Percentiles rank a stretch among this genome's conserved stretches.
These are phyloP conservation scores for Gentiana dahurica DNA, from an alignment of 257 asterid species.

Conservation along the genomic window DNA sequence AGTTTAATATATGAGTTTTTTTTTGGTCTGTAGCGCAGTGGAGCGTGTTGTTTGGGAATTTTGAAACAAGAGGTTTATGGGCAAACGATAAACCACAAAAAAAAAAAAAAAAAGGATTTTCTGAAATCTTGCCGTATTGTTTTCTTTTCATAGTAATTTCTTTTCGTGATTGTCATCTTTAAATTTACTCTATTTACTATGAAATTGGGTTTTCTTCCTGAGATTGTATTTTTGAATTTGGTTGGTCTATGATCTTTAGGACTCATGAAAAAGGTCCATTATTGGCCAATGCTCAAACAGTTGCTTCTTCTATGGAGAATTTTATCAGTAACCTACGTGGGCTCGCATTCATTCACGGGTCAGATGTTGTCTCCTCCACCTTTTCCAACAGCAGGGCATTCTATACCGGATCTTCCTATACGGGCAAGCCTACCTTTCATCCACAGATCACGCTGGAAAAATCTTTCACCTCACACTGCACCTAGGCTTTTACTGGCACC, in stretches of 20 bases:
- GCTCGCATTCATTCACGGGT: slow-evolving; percentile 25
- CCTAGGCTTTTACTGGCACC: slow-evolving; percentile 27
- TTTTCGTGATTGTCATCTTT: too few relatives aligned
- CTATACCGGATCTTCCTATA: slow-evolving; percentile 31
- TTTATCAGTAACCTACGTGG: slow-evolving; percentile 29
- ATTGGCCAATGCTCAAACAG: slow-evolving; percentile 28
- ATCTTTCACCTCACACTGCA: slow-evolving; percentile 28
- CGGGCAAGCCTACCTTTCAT: slow-evolving; percentile 25
- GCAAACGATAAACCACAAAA: too few relatives aligned
- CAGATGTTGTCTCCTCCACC: slow-evolving; percentile 25
- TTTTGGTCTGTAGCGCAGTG: too few relatives aligned
- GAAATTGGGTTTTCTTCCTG: neutral
- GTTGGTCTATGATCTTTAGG: slow-evolving; percentile 35
- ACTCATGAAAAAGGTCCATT: slow-evolving; percentile 19
- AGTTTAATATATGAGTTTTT: neutral
- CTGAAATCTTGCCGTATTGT: neutral
- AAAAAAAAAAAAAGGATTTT: neutral
- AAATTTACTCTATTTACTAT: too few relatives aligned
- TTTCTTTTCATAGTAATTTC: neutral
- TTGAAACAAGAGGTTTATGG: too few relatives aligned
- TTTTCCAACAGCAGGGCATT: slow-evolving; percentile 19
- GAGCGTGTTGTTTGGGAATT: too few relatives aligned
- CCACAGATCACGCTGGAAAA: slow-evolving; percentile 23
- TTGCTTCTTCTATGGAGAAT: slow-evolving; percentile 40
- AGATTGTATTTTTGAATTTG: slow-evolving; percentile 2